Base-by-base conservation (phyloP, 2,329 filamentous ascomycete species). In the Pseudogymnoascus sp. region DNA sequence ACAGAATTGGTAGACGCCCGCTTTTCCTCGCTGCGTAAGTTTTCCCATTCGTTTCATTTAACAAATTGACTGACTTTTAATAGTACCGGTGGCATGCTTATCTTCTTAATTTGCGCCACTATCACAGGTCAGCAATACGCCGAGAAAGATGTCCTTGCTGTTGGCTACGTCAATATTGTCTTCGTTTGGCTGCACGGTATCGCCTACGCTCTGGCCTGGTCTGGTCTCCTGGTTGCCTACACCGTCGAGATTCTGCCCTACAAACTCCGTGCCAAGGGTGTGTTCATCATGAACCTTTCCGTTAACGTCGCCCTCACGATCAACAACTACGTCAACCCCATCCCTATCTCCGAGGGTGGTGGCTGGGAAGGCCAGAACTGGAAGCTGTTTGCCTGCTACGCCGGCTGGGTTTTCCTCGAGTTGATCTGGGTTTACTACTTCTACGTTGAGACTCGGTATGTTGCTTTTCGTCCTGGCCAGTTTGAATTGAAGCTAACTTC, bases 371-470 rank as follows among this genome's bases (percentile, higher is more conserved):
- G 15, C 10, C 18, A 25, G 21, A n/a, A 27, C 12, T 48, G 42
- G 42, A 48, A 40, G 37, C 37, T 40, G 37, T 40, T 40, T 40
- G 37, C 37, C 37, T 40, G 37, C 37, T 40, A 40, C 15, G 37
- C 37, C 37, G 37, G 37, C 62, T 87, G 84, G 84, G 81, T 87
- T 69, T 75, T 80, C 52, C 72, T 80, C 68, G 82, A 87, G 72
- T 74, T 87, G 48, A 64, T 82, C 52, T 86, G 87, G 67, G 83
- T 87, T 39, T 86, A 80, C 73, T 84, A 85, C 76, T 81, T 87
- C 72, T 87, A 86, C 71, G 80, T 87, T 61, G 87, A 90, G 76
- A 90, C 87, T 15, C 85, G 83, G 39, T 42, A 42, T 42, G 39
- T 42, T 13, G 39, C 39, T 42, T 42, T 42, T 42, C 39, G 39